These are phyloP conservation scores for Sporothrix inflata DNA, from an alignment of 2,329 filamentous ascomycete species.

Conservation along the genomic window DNA sequence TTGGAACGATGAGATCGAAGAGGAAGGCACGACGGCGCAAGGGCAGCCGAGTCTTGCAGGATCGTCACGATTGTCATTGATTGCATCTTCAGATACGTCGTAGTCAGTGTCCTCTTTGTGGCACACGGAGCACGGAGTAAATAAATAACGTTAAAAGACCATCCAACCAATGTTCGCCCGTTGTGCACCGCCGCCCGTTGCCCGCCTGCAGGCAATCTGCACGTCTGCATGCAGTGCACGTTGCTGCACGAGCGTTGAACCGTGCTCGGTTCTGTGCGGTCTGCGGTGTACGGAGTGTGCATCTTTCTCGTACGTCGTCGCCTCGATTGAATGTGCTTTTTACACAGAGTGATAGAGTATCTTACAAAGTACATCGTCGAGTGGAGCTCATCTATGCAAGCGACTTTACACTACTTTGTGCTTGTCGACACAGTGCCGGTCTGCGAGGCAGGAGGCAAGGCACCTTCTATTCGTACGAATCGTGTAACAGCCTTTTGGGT, in stretches of 20 bases:
- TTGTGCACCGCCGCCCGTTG: neutral
- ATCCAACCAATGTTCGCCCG: neutral
- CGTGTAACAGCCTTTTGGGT: neutral
- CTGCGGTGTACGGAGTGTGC: neutral
- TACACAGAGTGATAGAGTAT: neutral
- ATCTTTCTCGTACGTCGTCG: neutral
- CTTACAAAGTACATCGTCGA: neutral
- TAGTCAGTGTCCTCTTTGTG: neutral
- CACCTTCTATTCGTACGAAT: neutral
- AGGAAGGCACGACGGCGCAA: constrained; percentile 9
- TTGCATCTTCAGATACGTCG: no score
- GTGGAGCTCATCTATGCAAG: neutral
- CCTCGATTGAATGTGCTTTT: neutral
- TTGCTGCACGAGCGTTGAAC: constrained; percentile 14
- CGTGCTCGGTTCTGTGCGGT: neutral
- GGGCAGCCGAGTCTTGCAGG: neutral
- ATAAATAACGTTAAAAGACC: constrained; percentile 6
- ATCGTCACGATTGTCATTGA: neutral
- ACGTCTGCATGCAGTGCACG: constrained; percentile 21
- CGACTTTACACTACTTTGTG: neutral
- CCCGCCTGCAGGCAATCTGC: constrained; percentile 15
- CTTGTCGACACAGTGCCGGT: neutral
- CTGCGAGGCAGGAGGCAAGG: neutral
- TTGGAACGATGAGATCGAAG: neutral
- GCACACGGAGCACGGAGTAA: neutral